phyloP scores from a whole-genome alignment of 768 basidiomycete species.

The Candolleomyces aberdarensis region DNA sequence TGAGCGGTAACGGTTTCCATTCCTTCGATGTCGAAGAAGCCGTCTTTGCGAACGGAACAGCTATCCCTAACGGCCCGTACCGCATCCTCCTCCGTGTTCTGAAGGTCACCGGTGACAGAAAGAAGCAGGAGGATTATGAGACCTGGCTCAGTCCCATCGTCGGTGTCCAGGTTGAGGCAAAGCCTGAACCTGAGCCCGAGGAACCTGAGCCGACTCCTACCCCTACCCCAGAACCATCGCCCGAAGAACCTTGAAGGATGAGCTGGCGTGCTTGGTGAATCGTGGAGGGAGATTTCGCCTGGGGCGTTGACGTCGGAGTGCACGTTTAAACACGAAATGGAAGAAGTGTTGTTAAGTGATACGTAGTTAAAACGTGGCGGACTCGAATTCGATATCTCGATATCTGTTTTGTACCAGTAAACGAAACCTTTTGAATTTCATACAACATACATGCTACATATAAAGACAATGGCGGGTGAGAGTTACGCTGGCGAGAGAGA shows the following conservation, averaged over 20 bases:
- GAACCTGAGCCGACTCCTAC: neutral
- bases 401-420: no score
- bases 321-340: neutral
- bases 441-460: no score
- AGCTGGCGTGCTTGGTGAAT: no score
- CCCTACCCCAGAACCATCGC: neutral
- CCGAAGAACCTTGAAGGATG: neutral
- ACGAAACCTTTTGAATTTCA: no score
- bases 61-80: constrained; percentile 40
- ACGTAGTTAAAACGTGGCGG: no score
- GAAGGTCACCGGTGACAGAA: constrained; percentile 39
- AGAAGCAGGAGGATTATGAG: constrained; percentile 42
- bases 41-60: constrained; percentile 42
- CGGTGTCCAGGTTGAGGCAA: neutral
- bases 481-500: no score
- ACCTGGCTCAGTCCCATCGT: constrained; percentile 11
- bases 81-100: constrained; percentile 38
- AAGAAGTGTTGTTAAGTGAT: neutral
- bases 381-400: no score
- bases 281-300: neutral
- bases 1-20: constrained; percentile 25
- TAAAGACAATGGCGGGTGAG: no score
- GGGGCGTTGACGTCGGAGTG: neutral
- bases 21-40: constrained; percentile 25
- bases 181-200: neutral